Base-by-base conservation (phyloP, 2,329 filamentous ascomycete species). In the Phaeosphaeriaceae sp. region DNA sequence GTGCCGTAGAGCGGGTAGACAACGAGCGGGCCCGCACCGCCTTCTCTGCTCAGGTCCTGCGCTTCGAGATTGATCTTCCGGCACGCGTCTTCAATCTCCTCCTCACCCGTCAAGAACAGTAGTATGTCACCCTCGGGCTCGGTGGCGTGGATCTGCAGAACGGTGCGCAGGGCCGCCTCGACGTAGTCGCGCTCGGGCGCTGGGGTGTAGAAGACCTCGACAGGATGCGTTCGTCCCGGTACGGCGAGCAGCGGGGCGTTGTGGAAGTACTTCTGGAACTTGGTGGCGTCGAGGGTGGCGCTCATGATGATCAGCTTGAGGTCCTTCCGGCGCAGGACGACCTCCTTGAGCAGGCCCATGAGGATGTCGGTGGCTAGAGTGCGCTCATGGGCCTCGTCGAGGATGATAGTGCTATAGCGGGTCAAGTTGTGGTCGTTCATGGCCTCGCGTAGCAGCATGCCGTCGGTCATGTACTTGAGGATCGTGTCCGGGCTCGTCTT, bases 401-500 rank as follows among this genome's bases (percentile, higher is more conserved):
- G 85, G 89, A 99, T 99, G 72, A 99, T 97, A 60, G 95, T 92
- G 0, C 93, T 96, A 74, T 99, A 99, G 65, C 91, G 88, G 72
- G 86, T 91, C 65, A 99, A 81, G 69, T 97, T 91, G 0, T 93
- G 91, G 75, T 99, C 95, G 66, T 97, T 85, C 51, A 99, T 84
- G 74, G 97, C 93, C 80, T 99, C 95, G 81, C 95, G 87, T 80
- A 97, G 89, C 75, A 99, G 86, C 91, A 98, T 98, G 78, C 95
- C 95, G 71, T 99, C 95, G 17, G 95, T 99, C 94, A 99, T 97
- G 81, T 99, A 99, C 81, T 99, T 99, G 82, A 99, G 97, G 73
- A 89, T 92, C 1, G 95, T 99, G 19, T 89, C 85, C 1, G 92
- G 88, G 63, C 89, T 91, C 0, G 94, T 97, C 75, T 89, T 91